Evolutionary conservation across 208 protist species (phyloP), one percentile per base, ranked within the genome.

Genomic region (Lotmaria passim): DNA sequence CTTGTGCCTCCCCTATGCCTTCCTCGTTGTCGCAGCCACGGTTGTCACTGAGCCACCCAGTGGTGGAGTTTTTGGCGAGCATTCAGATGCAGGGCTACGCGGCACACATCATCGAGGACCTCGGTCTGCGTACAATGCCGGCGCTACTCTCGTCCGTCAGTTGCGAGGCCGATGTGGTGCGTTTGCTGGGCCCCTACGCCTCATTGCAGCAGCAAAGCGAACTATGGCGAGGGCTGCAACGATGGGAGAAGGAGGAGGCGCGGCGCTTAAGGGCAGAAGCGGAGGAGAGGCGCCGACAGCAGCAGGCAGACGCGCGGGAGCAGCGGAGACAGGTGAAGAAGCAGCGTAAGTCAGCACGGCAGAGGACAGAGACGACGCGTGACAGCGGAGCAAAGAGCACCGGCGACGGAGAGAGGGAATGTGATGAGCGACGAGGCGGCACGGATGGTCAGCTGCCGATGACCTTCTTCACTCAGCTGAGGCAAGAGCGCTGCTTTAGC

Each of bases 31-130:
- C 44, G 15, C 21, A 31, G 23, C 47, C 19, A 6, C 46, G 14
- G 43, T 38, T 87, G 21, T 64, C 56, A 7, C 71, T 96, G 12
- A 61, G 67, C 28, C 74, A 94, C 59, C 71, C 84, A 0, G 72
- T 96, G n/a, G 86, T 94, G 19, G 63, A 83, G 55, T 94, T 96
- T 73, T 73, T 96, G 10, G 82, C 88, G 2, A 63, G 73, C 0
- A 62, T 91, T 28, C 82, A 93, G 60, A 66, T 96, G 26, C 91
- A 96, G 47, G 91, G 91, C 12, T 96, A 85, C 73, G 78, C 79
- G 1, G 61, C 76, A 11, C 60, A 68, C 7, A 50, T 94, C 33
- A 65, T 94, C 39, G 52, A 77, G 5, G 63, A 62, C 14, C 57
- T 62, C 57, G 73, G 69, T 7, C 48, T 93, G 57, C 61, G 55